These are phyloP conservation scores for Amorphotheca resinae DNA, from an alignment of 495 filamentous ascomycete genomes.

Conservation along the genomic window DNA sequence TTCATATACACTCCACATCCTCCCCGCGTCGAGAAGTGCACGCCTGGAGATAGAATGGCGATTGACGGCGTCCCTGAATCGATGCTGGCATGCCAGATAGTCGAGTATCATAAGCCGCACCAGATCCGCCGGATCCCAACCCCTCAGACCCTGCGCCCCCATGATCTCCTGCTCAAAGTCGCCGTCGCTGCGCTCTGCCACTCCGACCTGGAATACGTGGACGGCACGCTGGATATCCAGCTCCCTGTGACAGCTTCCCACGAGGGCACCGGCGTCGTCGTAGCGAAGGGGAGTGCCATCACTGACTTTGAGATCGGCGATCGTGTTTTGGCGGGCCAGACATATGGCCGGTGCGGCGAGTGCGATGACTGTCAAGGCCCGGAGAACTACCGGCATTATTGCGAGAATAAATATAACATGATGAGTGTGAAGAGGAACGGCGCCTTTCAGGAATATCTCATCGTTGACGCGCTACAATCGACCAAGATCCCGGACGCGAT, in stretches of 20 bases:
- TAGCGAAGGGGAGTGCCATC: slow-evolving; percentile 32
- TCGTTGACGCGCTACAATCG: slow-evolving; percentile 32
- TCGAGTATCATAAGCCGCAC: slow-evolving; percentile 38
- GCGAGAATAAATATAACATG: slow-evolving; percentile 21
- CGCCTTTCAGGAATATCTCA: slow-evolving; percentile 40
- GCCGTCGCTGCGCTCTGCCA: slow-evolving; percentile 50
- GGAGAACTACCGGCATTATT: slow-evolving; percentile 35
- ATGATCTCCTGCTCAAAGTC: slow-evolving; percentile 45
- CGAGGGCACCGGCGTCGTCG: slow-evolving; percentile 45
- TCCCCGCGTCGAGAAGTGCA: too few species aligned
- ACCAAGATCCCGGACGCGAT: slow-evolving; percentile 35
- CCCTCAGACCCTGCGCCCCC: slow-evolving; percentile 28
- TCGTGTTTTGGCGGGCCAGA: slow-evolving; percentile 34
- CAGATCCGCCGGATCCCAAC: slow-evolving; percentile 32
- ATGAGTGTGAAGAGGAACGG: slow-evolving; percentile 37
- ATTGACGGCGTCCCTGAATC: too few species aligned
- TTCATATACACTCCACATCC: too few species aligned
- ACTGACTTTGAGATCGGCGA: slow-evolving; percentile 34
- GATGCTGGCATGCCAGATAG: slow-evolving; percentile 1
- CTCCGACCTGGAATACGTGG: slow-evolving; percentile 41
- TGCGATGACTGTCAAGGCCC: slow-evolving; percentile 36
- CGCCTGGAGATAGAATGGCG: too few species aligned
- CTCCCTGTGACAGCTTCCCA: slow-evolving; percentile 45
- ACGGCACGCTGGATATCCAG: slow-evolving; percentile 28
- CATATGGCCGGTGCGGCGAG: slow-evolving; percentile 32